Evolutionary conservation across 2,329 filamentous ascomycete species (phyloP), one percentile per base, ranked within the genome.

Genomic region (Aureobasidium leucospermi): DNA sequence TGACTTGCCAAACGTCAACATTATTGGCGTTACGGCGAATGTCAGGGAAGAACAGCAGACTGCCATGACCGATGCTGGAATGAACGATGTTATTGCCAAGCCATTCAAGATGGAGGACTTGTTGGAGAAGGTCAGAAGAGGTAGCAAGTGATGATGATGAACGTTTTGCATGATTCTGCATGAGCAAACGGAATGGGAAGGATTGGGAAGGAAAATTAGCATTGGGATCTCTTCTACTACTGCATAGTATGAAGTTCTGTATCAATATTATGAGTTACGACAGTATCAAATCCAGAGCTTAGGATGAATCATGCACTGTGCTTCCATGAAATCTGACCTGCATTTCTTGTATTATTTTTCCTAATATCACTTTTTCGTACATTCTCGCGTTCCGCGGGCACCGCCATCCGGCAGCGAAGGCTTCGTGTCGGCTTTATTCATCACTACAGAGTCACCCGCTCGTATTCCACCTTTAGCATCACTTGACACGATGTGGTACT

Each of bases 21-120:
- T 72, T 10, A 55, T 73, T 2, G 70, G 69, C 6, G 68, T 73
- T 6, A 70, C 68, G 4, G 70, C 70, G 13, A 72, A 73, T 46
- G 69, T 68, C n/a, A 49, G 71, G 6, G 64, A 64, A 9, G 69
- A 66, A 43, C 70, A 73, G 53, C 63, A 67, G 42, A 61, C 69
- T 6, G 65, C 66, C 34, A 71, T 71, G 69, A 41, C 65, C 6
- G 53, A 65, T 16, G 63, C 63, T 16, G 71, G 71, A 8, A 71
- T 73, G 70, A 67, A 71, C 60, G 66, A 66, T 47, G 65, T 69
- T 7, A 65, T 71, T 7, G 64, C 61, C 7, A 71, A 71, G 60
- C 69, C 69, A 2, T 71, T 70, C 61, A 69, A 67, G 56, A 68
- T 70, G 38, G 65, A 70, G 19, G 68, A 70, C 1, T 61, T 71